Evolutionary conservation across 257 asterid species (phyloP), one percentile per base, ranked within the genome.

Genomic region (Oldenlandia corymbosa): DNA sequence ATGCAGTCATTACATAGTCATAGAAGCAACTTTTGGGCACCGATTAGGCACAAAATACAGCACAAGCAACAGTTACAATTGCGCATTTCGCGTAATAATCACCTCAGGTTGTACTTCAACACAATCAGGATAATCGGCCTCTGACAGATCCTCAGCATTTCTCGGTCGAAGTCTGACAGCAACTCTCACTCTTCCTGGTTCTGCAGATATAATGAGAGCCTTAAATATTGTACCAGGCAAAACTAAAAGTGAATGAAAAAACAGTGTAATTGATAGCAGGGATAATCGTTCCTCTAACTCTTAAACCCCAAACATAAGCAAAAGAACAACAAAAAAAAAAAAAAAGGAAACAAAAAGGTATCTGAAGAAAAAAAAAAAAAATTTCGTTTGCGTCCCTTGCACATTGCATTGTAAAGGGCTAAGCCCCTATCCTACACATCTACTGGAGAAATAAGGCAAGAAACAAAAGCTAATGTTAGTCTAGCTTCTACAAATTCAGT

Each of bases 51-150:
- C 3, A 23, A 16, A 24, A 18, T 18, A 6, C 39, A 45, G 21
- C 41, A 17, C 5, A 46, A 21, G 10, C 16, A 62, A 46, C 13
- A 43, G 58, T 16, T n/a, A 34, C 0, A 42, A 61, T 16, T 41
- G 23, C 18, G 20, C 10, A 18, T 24, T 58, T 30, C 46, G 58
- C 65, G n/a, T 42, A 67, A 45, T 12, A 47, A 64, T 81, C 60
- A 90, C 97, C 95, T 90, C 97, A 23, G 96, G 93, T 75, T 90
- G 95, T 80, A 90, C 73, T 71, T 90, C 97, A 64, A 87, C 81
- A 43, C 95, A 90, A 28, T 80, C 95, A 26, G 93, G 81, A 78
- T 80, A 87, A 77, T 90, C 96, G 24, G 82, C 78, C 76, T 80
- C 88, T 17, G 82, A 71, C 50, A 81, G 84, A 66, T 90, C 97